phyloP scores from a whole-genome alignment of 352 stramenopile species.

The Phytophthora sansomeana region DNA sequence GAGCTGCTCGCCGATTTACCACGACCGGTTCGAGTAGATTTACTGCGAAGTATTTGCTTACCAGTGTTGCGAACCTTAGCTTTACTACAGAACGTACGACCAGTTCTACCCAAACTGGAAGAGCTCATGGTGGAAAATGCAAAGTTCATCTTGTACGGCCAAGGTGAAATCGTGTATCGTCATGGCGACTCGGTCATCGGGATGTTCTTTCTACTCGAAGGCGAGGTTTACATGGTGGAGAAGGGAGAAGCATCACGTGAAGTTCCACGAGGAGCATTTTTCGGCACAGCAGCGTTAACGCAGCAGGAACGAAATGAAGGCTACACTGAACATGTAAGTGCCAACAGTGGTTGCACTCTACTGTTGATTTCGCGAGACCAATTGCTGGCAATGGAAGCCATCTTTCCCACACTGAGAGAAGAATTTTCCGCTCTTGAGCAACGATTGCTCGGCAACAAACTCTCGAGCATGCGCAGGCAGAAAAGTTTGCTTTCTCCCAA shows the following conservation, averaged over 20 bases:
- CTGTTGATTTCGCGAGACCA: slow-evolving; percentile 57
- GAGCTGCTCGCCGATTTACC: slow-evolving; percentile 57
- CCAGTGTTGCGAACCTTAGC: slow-evolving; percentile 52
- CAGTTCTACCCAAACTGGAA: slow-evolving; percentile 41
- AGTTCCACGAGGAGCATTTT: slow-evolving; percentile 49
- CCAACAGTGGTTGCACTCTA: slow-evolving; percentile 58
- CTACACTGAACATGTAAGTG: slow-evolving; percentile 55
- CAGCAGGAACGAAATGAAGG: slow-evolving; percentile 50
- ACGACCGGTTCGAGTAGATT: slow-evolving; percentile 46
- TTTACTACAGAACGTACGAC: slow-evolving; percentile 38
- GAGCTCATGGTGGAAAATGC: slow-evolving; percentile 54
- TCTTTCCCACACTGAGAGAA: slow-evolving; percentile 52
- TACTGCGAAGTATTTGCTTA: slow-evolving; percentile 50
- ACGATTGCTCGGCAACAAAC: slow-evolving; percentile 38
- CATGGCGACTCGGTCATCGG: slow-evolving; percentile 64
- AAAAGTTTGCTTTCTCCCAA: not conserved
- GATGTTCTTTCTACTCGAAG: slow-evolving; percentile 63
- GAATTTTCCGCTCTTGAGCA: slow-evolving; percentile 53
- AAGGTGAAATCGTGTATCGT: slow-evolving; percentile 61
- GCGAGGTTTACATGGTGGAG: slow-evolving; percentile 47
- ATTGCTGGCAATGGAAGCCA: slow-evolving; percentile 49
- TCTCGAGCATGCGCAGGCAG: not conserved
- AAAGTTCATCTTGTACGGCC: slow-evolving; percentile 61
- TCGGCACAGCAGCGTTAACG: slow-evolving; percentile 49
- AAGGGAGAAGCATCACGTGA: slow-evolving; percentile 27